Evolutionary conservation across 2,329 filamentous ascomycete species (phyloP), one percentile per base, ranked within the genome.

Genomic region (Pseudogymnoascus sp.): DNA sequence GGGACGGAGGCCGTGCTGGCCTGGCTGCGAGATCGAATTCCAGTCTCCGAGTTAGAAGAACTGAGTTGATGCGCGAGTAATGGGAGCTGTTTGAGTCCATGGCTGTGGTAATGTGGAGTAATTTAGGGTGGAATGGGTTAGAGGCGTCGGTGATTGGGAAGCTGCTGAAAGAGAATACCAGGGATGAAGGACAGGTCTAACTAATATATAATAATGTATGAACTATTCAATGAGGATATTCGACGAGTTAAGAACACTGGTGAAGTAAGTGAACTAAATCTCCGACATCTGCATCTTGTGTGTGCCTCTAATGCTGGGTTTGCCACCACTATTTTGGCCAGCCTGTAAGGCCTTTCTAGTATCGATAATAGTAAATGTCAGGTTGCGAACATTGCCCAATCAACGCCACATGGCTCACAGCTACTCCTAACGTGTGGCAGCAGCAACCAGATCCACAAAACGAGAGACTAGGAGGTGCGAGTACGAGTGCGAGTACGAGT

Each of bases 1-100:
- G 93, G 93, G 0, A 97, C 93, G 0, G 91, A 96, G 69, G 88
- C 90, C 2, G 88, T 91, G 0, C 77, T 97, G 68, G 81, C 86
- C 60, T 96, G 91, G 89, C 75, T 97, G 60, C 83, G 90, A 65
- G 89, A 91, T 29, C 83, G 88, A 63, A 88, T 96, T 37, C 87
- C 90, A 81, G 82, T 79, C 74, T 67, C 65, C 3, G 72, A 72
- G 42, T 35, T 61, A 35, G 50, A 56, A 35, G 50, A 56, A 15
- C 29, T 56, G 26, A 38, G 21, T 2, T 26, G 38, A 38, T 60
- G 19, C 23, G n/a, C 59, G 33, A 60, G 31, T 7, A 44, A 44
- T 26, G n/a, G 10, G 59, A 15, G 33, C 5, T 60, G 59, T 60
- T 21, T 21, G 29, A 15, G 50, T 35, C 50, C 29, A 35, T 33